Conservation (phyloP, 495 filamentous ascomycete genomes). For the Aspergillus affinis region DNA sequence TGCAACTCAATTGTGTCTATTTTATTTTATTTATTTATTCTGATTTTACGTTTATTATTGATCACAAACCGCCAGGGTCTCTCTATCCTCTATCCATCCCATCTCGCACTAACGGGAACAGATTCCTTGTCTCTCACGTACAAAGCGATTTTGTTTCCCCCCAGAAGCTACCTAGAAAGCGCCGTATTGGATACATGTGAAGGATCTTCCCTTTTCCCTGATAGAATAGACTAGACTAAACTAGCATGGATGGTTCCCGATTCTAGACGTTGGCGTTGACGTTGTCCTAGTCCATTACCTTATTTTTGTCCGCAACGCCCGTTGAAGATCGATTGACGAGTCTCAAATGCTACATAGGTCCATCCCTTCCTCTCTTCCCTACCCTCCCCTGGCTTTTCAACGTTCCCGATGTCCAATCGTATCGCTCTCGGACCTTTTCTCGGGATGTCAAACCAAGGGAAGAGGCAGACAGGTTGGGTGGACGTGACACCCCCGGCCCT, state of each 20-base stretch:
- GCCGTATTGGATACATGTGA: conserved; percentile 7
- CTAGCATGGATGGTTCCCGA: conserved; percentile 13
- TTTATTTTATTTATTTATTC: neutral
- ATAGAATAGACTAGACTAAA: too few relatives aligned
- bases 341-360: neutral
- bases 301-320: neutral
- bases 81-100: conserved; percentile 8
- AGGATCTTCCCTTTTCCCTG: neutral
- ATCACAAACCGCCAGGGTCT: neutral
- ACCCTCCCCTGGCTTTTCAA: neutral
- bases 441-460: neutral
- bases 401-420: neutral
- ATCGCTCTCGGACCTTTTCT: neutral
- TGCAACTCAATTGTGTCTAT: neutral
- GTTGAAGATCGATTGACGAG: neutral
- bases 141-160: conserved; percentile 13
- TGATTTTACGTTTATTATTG: neutral
- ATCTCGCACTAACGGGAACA: conserved; percentile 4
- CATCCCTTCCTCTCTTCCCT: too few relatives aligned
- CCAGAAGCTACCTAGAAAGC: conserved; percentile 6
- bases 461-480: neutral
- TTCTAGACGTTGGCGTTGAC: neutral
- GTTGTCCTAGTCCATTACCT: neutral
- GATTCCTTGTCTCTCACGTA: conserved; percentile 10
- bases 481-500: too few relatives aligned